Evolutionary conservation across 352 stramenopile genomes (phyloP), one percentile per base, ranked within the genome.

Genomic region (Phytopythium montanum): DNA sequence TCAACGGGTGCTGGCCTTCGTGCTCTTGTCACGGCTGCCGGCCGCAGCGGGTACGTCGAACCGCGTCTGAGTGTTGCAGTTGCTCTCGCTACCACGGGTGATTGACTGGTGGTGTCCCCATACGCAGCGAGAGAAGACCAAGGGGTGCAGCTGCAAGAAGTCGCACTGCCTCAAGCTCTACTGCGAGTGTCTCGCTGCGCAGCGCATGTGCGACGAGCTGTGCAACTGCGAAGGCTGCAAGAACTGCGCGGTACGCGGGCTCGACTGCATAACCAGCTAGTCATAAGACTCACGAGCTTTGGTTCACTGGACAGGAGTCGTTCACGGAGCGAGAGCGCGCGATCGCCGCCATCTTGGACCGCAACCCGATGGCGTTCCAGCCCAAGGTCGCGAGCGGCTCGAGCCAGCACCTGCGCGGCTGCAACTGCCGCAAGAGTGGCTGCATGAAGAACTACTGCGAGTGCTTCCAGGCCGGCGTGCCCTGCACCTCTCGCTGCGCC

Each of bases 401-500:
- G 9, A 85, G 66, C 26, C 81, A 90, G 36, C 95, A 98, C 65
- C 87, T 97, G 50, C 76, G 90, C 42, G 96, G 96, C 36, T 99
- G 96, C 72, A 98, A 98, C 68, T 99, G 96, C 71, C 81, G 95
- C 0, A 98, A 98, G 68, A 97, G 83, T 53, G 89, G 85, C 26
- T 99, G 96, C 64, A 92, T 98, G 65, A 99, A 99, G 77, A 98
- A 98, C 53, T 99, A 99, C 63, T 99, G 96, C 69, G 96, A 99
- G 66, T 99, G 96, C 55, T 97, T 96, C 68, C 92, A 98, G 67
- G 92, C 92, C 36, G 86, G 81, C 34, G 84, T 95, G 6, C 62
- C 85, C 7, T 97, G 90, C 62, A 92, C 80, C 0, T 75, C 68
- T 0, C 79, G 87, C 39, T 97, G 90, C 62, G 87, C 90, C 21